Base-by-base conservation (phyloP, 352 stramenopile species). In the Phytophthora podocarpi region DNA sequence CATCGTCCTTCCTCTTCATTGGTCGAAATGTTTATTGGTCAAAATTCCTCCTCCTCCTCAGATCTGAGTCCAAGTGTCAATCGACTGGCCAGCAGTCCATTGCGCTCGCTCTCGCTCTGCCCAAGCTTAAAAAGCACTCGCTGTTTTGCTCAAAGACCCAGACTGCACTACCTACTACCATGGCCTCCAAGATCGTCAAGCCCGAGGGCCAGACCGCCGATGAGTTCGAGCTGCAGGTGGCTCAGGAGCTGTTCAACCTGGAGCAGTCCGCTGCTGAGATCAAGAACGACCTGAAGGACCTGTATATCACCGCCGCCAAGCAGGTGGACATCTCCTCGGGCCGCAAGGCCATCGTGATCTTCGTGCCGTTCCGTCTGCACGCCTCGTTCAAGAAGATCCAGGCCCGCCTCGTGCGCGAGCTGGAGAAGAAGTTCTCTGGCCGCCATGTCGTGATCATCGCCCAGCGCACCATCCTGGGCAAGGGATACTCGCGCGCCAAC, bases 341-440 rank as follows among this genome's bases (percentile, higher is more conserved):
- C 80, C 96, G 96, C 74, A 98, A 99, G 83, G 98, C 98, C 30
- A 99, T 99, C 77, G 89, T 99, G 43, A 85, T 99, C 68, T 99
- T 99, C 80, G 97, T 99, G 65, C 98, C 98, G 12, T 99, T 91
- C 96, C 97, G 97, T 58, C 89, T 99, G 46, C 91, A 99, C 67
- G 97, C 95, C 67, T 86, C 88, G 54, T 99, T 99, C 91, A 95
- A 98, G 82, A 99, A 99, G 89, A 98, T 99, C 75, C 98, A 99
- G 76, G 80, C 87, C 27, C 91, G 93, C 68, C 91, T 99, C 50
- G 97, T 99, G 35, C 94, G 96, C 53, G 98, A 99, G 83, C 81
- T 99, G 42, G 97, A 99, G 89, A 99, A 99, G 94, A 99, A 99
- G 85, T 99, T 99, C 85, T 98, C 71, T 51, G 98, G 97, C 72